These are phyloP conservation scores for Mycena rosella DNA, from an alignment of 768 basidiomycete species.

Conservation along the genomic window DNA sequence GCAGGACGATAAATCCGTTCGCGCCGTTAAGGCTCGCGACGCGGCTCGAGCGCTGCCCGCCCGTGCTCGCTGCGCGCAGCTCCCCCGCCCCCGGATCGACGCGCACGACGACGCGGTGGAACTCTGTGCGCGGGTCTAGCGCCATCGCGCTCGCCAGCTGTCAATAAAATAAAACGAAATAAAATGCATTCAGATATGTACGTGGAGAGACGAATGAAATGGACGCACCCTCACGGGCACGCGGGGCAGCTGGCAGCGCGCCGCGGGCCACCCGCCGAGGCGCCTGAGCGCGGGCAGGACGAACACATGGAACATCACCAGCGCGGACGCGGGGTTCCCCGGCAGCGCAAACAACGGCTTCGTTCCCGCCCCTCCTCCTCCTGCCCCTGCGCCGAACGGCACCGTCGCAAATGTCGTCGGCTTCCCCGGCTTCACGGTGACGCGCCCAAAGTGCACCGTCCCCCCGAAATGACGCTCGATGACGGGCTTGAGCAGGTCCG, in stretches of 20 bases:
- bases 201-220: too few relatives aligned
- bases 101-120: conserved; percentile 82
- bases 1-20: conserved; percentile 83
- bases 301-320: conserved; percentile 89
- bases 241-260: conserved; percentile 68
- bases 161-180: neutral
- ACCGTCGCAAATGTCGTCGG: conserved; percentile 92
- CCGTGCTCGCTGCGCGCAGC: conserved; percentile 81
- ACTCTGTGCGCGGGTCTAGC: conserved; percentile 83
- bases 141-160: conserved; percentile 73
- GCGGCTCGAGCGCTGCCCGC: conserved; percentile 88
- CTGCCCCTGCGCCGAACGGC: conserved; percentile 59
- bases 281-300: conserved; percentile 83
- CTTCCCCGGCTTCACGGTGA: conserved; percentile 87
- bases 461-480: conserved; percentile 85
- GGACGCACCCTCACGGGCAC: conserved; percentile 72
- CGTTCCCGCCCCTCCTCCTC: conserved; percentile 37
- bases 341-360: conserved; percentile 89
- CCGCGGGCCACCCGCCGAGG: conserved; percentile 75
- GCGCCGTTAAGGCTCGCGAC: conserved; percentile 85
- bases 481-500: conserved; percentile 88
- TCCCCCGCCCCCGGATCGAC: conserved; percentile 50
- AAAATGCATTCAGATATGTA: too few relatives aligned
- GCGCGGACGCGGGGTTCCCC: conserved; percentile 89
- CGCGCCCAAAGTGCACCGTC: conserved; percentile 87